Evolutionary conservation across 2,329 filamentous ascomycete species (phyloP).

Genomic region (Pochonia chlamydosporia): DNA sequence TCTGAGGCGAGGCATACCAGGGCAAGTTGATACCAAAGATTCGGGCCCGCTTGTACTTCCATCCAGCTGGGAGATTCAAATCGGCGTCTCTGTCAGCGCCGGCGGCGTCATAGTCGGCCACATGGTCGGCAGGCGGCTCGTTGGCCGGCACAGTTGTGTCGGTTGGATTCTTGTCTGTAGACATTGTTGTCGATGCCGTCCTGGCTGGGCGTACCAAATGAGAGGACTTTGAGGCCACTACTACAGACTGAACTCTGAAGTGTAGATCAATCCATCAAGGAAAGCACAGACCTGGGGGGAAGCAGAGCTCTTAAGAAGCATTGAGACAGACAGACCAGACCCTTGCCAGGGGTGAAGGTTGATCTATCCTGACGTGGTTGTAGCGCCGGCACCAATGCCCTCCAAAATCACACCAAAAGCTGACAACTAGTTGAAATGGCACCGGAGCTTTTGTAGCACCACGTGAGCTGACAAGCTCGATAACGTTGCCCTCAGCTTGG

Average conservation of each 20-base stretch:
- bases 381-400: too few species aligned
- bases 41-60: constrained; percentile 53
- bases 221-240: too few species aligned
- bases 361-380: too few species aligned
- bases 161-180: constrained; percentile 2
- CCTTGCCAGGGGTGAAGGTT: too few species aligned
- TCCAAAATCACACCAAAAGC: too few species aligned
- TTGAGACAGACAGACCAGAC: too few species aligned
- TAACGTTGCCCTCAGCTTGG: not conserved
- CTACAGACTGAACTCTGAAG: too few species aligned
- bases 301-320: too few species aligned
- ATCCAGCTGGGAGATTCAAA: constrained; percentile 38
- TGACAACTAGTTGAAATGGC: too few species aligned
- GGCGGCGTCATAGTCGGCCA: not conserved
- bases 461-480: not conserved
- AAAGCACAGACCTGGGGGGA: too few species aligned
- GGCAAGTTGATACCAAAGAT: constrained; percentile 43
- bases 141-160: not conserved
- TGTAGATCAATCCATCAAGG: too few species aligned
- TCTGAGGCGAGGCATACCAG: constrained; percentile 68
- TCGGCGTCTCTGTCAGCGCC: not conserved
- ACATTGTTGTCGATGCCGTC: constrained; percentile 1
- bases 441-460: not conserved
- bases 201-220: too few species aligned
- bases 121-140: not conserved